Evolutionary conservation across 441 rosid genomes (phyloP).

Genomic region (Mallotus japonicus): DNA sequence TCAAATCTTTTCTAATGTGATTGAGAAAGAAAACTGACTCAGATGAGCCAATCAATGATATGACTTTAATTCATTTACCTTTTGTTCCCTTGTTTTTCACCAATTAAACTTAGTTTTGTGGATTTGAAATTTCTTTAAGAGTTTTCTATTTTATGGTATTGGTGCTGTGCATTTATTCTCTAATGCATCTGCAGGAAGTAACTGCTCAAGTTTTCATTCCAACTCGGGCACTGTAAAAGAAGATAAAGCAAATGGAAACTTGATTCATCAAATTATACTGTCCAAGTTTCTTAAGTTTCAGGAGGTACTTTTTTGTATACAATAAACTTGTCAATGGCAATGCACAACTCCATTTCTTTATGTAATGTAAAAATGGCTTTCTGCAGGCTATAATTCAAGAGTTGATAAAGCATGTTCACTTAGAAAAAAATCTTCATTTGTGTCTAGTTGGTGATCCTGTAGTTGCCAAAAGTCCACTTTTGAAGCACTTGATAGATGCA

Average conservation of each 20-base stretch:
- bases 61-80: no score
- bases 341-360: constrained; percentile 4
- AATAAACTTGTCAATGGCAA: constrained; percentile 3
- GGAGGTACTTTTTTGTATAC: constrained; percentile 57
- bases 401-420: constrained; percentile 86
- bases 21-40: no score
- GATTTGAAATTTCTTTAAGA: neutral
- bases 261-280: constrained; percentile 94
- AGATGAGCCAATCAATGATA: no score
- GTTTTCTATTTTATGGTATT: neutral
- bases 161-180: constrained; percentile 16
- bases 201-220: constrained; percentile 94
- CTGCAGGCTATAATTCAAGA: constrained; percentile 98
- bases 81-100: neutral
- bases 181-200: constrained; percentile 62
- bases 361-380: constrained; percentile 17
- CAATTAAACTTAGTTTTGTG: constrained; percentile 1
- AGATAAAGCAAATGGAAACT: constrained; percentile 71
- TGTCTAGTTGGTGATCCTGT: constrained; percentile 95
- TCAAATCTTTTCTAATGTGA: no score
- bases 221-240: constrained; percentile 54
- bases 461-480: no score
- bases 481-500: no score
- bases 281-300: constrained; percentile 95
- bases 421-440: constrained; percentile 55